These are phyloP conservation scores for Paecilomyces niveus DNA, from an alignment of 2,329 filamentous ascomycete species.

Conservation along the genomic window DNA sequence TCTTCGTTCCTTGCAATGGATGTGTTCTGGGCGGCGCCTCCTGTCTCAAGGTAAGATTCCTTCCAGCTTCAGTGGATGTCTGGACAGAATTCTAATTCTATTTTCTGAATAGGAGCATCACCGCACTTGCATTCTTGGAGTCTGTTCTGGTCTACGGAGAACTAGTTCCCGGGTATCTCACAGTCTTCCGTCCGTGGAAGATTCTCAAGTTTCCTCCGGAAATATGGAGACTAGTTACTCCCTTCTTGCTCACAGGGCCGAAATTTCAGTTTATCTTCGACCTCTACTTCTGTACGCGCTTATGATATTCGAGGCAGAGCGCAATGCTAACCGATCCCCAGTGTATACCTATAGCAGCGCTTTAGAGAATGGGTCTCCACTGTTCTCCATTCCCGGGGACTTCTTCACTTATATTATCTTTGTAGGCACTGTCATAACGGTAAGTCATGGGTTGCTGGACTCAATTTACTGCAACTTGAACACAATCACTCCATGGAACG, in stretches of 20 bases:
- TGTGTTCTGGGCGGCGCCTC: constrained; percentile 58
- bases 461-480: constrained; percentile 1
- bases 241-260: constrained; percentile 53
- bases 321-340: constrained; percentile 30
- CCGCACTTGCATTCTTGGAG: constrained; percentile 55
- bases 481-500: background rate
- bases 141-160: constrained; percentile 56
- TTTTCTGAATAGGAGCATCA: constrained; percentile 52
- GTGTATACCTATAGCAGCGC: constrained; percentile 71
- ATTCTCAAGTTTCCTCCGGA: constrained; percentile 55
- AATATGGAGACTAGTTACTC: constrained; percentile 52
- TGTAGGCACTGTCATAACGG: constrained; percentile 63
- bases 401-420: constrained; percentile 75
- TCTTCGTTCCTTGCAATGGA: constrained; percentile 40
- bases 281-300: constrained; percentile 59
- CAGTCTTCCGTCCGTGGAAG: constrained; percentile 46
- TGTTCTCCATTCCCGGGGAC: constrained; percentile 69
- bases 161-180: constrained; percentile 44
- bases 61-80: constrained; percentile 17
- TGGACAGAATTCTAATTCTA: background rate
- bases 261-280: constrained; percentile 59
- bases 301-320: constrained; percentile 11
- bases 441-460: constrained; percentile 51
- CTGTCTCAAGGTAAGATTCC: constrained; percentile 54
- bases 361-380: constrained; percentile 63